Percentiles rank a stretch among this genome's conserved stretches.
These are phyloP conservation scores for Dipteronia dyeriana DNA, from an alignment of 345 rosid species.

Conservation along the genomic window DNA sequence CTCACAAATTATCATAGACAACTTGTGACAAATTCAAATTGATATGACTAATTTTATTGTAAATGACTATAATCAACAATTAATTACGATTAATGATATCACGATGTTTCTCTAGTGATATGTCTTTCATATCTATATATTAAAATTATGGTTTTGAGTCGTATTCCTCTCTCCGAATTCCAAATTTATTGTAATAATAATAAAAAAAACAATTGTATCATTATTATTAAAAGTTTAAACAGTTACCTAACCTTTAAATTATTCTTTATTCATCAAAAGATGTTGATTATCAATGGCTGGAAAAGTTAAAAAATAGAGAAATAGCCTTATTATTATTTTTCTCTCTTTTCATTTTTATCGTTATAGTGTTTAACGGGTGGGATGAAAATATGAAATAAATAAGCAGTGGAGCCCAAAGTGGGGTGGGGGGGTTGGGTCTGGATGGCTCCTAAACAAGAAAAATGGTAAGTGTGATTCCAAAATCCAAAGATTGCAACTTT, in stretches of 20 bases:
- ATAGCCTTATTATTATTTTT: too few species aligned
- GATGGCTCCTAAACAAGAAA: constrained; percentile 4
- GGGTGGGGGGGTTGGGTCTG: neutral
- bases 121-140: too few species aligned
- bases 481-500: constrained; percentile 20
- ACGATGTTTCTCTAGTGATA: too few species aligned
- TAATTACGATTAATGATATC: neutral
- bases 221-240: neutral
- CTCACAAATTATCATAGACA: neutral
- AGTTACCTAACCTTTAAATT: neutral
- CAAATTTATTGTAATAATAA: too few species aligned
- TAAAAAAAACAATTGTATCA: neutral
- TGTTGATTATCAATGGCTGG: neutral
- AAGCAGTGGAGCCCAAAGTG: neutral
- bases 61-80: neutral
- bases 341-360: too few species aligned
- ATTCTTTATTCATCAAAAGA: neutral
- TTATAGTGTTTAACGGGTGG: neutral
- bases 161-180: too few species aligned
- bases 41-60: too few species aligned
- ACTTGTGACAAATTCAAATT: neutral
- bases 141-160: too few species aligned
- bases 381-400: neutral
- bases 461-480: constrained; percentile 17
- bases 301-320: too few species aligned